Evolutionary conservation across 352 stramenopile genomes (phyloP).

Genomic region (Pythium periplocum): DNA sequence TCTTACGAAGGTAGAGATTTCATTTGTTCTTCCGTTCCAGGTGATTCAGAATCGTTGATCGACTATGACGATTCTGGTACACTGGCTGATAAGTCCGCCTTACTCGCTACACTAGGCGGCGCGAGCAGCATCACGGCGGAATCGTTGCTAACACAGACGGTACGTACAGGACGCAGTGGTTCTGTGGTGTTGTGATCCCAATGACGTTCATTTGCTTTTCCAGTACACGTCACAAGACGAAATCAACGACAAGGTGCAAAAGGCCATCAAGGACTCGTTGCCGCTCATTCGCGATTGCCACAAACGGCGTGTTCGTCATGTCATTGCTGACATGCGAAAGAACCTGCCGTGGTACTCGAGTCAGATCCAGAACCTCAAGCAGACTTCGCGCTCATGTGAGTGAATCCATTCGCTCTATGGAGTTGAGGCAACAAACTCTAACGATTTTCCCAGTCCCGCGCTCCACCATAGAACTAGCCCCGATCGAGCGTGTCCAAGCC

Average conservation of each 20-base stretch:
- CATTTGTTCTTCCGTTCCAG: too few relatives aligned
- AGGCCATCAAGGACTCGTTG: constrained; percentile 25
- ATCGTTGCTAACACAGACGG: too few relatives aligned
- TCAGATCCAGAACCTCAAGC: constrained; percentile 1
- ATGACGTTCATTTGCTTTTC: neutral
- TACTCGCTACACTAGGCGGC: neutral
- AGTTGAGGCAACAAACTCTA: neutral
- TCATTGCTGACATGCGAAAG: constrained; percentile 26
- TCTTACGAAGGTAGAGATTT: too few relatives aligned
- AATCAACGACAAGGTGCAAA: constrained; percentile 23
- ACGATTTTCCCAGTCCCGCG: neutral
- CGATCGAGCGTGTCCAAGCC: constrained; percentile 14
- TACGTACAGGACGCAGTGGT: neutral
- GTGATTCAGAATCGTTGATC: too few relatives aligned
- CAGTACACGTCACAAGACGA: constrained; percentile 22
- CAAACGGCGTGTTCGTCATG: constrained; percentile 27
- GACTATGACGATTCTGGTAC: too few relatives aligned
- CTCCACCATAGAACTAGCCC: constrained; percentile 4
- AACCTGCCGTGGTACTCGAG: constrained; percentile 16
- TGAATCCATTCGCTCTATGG: neutral
- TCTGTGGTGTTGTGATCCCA: neutral
- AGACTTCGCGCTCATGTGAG: constrained; percentile 14
- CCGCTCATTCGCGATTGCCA: constrained; percentile 36
- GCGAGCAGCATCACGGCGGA: neutral
- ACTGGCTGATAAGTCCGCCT: neutral